Conservation (phyloP, 768 basidiomycete genomes). For the Pleurotus tuber-regium region DNA sequence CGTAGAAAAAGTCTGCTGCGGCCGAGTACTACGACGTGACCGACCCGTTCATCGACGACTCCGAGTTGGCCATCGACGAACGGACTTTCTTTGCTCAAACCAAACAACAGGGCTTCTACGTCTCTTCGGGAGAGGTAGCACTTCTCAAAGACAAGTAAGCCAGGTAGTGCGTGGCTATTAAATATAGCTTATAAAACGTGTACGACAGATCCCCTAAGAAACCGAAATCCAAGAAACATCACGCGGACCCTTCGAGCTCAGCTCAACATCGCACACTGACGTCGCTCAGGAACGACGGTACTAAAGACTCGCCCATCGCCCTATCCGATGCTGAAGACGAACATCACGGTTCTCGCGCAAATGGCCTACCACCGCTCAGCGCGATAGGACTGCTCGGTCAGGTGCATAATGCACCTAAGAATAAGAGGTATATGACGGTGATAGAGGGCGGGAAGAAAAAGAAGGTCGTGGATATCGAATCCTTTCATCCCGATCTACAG, state of each 20-base stretch:
- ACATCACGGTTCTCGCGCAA: background rate
- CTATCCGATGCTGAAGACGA: conserved; percentile 38
- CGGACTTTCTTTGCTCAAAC: conserved; percentile 90
- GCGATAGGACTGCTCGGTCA: conserved; percentile 22
- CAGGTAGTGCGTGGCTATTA: conserved; percentile 9
- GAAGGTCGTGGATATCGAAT: conserved; percentile 64
- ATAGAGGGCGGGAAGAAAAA: conserved; percentile 67
- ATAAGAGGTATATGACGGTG: conserved; percentile 50
- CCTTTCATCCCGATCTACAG: conserved; percentile 74
- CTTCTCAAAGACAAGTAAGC: conserved; percentile 71
- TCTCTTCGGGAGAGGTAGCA: conserved; percentile 85
- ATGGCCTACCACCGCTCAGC: background rate
- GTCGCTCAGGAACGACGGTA: conserved; percentile 30
- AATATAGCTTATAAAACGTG: background rate
- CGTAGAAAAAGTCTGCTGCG: conserved; percentile 21
- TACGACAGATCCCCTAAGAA: conserved; percentile 59
- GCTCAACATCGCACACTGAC: background rate
- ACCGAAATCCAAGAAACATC: conserved; percentile 61
- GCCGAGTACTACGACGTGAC: conserved; percentile 86
- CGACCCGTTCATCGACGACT: conserved; percentile 98
- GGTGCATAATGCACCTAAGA: conserved; percentile 44
- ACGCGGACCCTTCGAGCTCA: conserved; percentile 16
- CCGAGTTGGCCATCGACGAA: conserved; percentile 87
- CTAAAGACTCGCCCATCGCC: conserved; percentile 47
- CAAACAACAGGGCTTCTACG: conserved; percentile 91